Base-by-base conservation (phyloP, 331 rosid species). In the Malus hybrid region DNA sequence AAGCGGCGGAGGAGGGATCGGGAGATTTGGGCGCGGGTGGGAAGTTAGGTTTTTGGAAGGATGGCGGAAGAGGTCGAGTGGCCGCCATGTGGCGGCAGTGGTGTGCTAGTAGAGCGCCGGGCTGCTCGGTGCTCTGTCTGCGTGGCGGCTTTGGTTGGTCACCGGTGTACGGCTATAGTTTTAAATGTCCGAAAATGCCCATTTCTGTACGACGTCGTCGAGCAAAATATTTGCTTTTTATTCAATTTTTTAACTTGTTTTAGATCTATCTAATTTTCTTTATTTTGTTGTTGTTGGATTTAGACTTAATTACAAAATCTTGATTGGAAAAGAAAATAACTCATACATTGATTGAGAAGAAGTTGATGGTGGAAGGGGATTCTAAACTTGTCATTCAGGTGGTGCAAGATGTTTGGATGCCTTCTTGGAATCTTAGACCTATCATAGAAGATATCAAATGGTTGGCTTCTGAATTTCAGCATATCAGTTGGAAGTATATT, bases 41-140 rank as follows among this genome's bases (percentile, higher is more conserved):
- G 69, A 69, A 36, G 36, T 11, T 73, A 75, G 83, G 73, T 76
- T 34, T 82, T 29, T 42, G 15, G 65, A 42, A 77, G 19, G 79
- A 67, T 3, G 74, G 59, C 8, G 68, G 81, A 73, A 75, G 66
- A 11, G 75, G 44, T 44, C 76, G 82, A 74, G 78, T 79, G 67
- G 89, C 87, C 83, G 85, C 88, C 92, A 87, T 87, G 39, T 42
- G 85, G 84, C 85, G 69, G 82, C 71, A 61, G 50, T 33, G 33
- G 11, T 52, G 65, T 20, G 20, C 69, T 44, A 18, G 48, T 18
- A 18, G 16, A 46, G 13, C 31, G 46, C 31, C 10, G 52, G 18
- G 52, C 70, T 19, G 31, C 29, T 5, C 6, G 52, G 54, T 6
- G 10, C 48, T 2, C 7, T 62, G n/a, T 32, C 48, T 18, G 69